Conservation (phyloP, 495 filamentous ascomycete genomes). For the Trichoderma erinaceum region DNA sequence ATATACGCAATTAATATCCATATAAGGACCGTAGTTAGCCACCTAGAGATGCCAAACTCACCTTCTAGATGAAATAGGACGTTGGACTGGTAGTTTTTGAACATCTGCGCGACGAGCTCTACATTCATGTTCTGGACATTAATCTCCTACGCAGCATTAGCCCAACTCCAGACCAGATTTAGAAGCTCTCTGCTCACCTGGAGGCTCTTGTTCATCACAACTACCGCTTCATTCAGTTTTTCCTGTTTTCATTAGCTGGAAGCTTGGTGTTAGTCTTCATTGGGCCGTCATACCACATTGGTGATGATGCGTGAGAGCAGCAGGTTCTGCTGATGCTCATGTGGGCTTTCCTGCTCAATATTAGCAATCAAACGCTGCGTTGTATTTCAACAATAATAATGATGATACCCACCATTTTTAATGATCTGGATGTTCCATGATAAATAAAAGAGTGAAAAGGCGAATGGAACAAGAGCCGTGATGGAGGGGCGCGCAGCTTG, state of each 20-base stretch:
- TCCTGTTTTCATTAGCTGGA: slow-evolving; percentile 51
- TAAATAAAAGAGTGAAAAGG: no score
- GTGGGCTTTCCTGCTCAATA: slow-evolving; percentile 73
- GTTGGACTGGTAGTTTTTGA: slow-evolving; percentile 98
- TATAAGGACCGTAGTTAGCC: background rate
- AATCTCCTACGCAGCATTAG: slow-evolving; percentile 63
- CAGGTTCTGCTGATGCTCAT: slow-evolving; percentile 94
- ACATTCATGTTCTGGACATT: slow-evolving; percentile 98
- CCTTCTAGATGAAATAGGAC: slow-evolving; percentile 97
- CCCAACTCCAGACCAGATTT: background rate
- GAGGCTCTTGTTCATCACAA: slow-evolving; percentile 84
- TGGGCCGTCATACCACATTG: slow-evolving; percentile 67
- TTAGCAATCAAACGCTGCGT: slow-evolving; percentile 13
- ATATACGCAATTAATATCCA: slow-evolving; percentile 1
- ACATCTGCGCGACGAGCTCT: slow-evolving; percentile 97
- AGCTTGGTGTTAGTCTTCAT: slow-evolving; percentile 16
- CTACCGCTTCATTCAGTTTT: slow-evolving; percentile 92
- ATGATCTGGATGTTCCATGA: background rate
- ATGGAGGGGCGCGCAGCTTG: background rate
- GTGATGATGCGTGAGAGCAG: slow-evolving; percentile 92
- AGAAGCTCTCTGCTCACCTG: slow-evolving; percentile 49
- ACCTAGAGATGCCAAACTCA: slow-evolving; percentile 30
- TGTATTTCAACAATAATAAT: background rate
- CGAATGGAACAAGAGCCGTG: background rate
- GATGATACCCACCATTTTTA: background rate